Evolutionary conservation across 2,329 filamentous ascomycete genomes (phyloP).

Genomic region (Knoxdaviesia capensis): DNA sequence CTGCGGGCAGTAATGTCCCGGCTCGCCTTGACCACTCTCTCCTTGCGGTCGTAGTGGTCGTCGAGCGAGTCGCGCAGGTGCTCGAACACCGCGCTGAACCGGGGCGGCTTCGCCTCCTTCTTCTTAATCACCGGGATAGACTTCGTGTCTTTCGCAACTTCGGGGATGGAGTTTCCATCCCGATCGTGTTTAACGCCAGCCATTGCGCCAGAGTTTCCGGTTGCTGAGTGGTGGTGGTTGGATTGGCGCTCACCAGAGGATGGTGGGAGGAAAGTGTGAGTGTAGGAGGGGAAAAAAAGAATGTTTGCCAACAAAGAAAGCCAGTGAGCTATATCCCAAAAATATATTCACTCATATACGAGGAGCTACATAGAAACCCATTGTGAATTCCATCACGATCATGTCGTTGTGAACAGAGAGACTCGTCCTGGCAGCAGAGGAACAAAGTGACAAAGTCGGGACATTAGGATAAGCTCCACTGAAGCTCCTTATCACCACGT

Average conservation of each 20-base stretch:
- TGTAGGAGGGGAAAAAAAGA: background rate
- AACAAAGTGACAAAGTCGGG: no score
- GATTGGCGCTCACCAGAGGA: background rate
- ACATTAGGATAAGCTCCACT: no score
- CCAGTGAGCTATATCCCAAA: no score
- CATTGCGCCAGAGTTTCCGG: slow-evolving; percentile 2
- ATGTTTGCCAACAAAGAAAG: no score
- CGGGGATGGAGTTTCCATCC: slow-evolving; percentile 22
- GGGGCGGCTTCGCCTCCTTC: slow-evolving; percentile 12
- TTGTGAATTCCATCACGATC: no score
- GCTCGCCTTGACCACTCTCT: slow-evolving; percentile 76
- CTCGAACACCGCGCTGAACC: slow-evolving; percentile 62
- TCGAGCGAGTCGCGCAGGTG: slow-evolving; percentile 74
- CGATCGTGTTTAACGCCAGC: slow-evolving; percentile 30
- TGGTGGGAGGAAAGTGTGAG: background rate
- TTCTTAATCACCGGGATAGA: no score
- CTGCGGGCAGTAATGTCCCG: slow-evolving; percentile 83
- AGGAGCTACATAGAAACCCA: no score
- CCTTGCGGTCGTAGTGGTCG: slow-evolving; percentile 80
- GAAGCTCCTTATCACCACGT: no score
- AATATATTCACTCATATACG: no score
- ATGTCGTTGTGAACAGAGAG: no score
- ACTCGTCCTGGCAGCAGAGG: no score
- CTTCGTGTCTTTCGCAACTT: no score
- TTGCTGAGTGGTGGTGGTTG: slow-evolving; percentile 11